Evolutionary conservation across 2,329 filamentous ascomycete species (phyloP).

Genomic region (Cladosporium sp.): DNA sequence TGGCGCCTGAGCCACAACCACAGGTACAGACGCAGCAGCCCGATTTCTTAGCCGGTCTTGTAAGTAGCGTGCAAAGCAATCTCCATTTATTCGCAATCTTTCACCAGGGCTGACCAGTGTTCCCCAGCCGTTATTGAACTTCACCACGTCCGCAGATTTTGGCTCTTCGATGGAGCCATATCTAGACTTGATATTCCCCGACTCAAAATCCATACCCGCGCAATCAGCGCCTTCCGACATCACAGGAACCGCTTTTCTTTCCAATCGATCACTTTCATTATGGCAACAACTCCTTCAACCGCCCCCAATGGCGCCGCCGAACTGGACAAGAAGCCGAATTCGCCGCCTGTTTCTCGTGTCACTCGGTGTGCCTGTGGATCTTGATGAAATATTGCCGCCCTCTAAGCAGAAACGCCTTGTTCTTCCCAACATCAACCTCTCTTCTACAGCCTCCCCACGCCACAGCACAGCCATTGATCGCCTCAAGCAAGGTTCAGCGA

Average conservation of each 20-base stretch:
- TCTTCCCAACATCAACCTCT: slow-evolving; percentile 69
- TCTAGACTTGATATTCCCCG: slow-evolving; percentile 65
- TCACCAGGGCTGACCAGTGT: slow-evolving; percentile 31
- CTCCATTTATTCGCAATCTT: background rate
- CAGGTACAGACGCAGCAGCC: slow-evolving; percentile 39
- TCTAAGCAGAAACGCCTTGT: slow-evolving; percentile 98
- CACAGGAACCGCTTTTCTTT: slow-evolving; percentile 67
- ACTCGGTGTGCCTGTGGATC: slow-evolving; percentile 89
- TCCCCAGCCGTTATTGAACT: slow-evolving; percentile 31
- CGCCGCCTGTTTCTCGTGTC: slow-evolving; percentile 93
- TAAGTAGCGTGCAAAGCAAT: slow-evolving; percentile 38
- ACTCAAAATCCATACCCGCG: slow-evolving; percentile 46
- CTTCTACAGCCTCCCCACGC: slow-evolving; percentile 35
- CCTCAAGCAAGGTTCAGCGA: slow-evolving; percentile 36
- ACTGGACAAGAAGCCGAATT: slow-evolving; percentile 96
- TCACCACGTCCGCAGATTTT: slow-evolving; percentile 57
- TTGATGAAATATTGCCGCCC: slow-evolving; percentile 94
- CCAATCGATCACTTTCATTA: slow-evolving; percentile 81
- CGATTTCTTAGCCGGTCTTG: slow-evolving; percentile 47
- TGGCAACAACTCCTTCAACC: slow-evolving; percentile 97
- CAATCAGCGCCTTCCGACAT: slow-evolving; percentile 27
- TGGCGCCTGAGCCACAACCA: slow-evolving; percentile 40
- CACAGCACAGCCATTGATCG: slow-evolving; percentile 38
- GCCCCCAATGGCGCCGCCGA: slow-evolving; percentile 88
- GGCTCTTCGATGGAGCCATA: slow-evolving; percentile 63